phyloP scores from a whole-genome alignment of 2,329 filamentous ascomycete species.

The Laburnicola sp. region DNA sequence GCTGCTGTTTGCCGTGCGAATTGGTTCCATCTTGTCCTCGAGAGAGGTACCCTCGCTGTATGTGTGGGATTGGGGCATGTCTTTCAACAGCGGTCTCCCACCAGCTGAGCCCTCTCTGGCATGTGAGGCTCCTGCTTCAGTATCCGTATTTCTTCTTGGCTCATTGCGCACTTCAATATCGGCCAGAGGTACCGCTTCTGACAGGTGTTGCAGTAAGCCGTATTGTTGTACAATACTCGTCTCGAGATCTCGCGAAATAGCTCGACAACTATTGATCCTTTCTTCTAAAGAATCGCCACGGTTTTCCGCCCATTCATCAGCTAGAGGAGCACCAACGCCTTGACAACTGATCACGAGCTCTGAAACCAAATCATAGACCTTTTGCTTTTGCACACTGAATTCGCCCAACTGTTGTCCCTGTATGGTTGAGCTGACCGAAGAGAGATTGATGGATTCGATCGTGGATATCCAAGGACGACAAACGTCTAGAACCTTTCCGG shows the following conservation, averaged over 20 bases:
- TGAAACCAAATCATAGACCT: conserved; percentile 88
- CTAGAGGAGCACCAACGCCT: conserved; percentile 84
- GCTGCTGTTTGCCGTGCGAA: conserved; percentile 46
- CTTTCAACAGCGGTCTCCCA: conserved; percentile 56
- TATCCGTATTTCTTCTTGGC: conserved; percentile 48
- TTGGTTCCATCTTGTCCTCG: conserved; percentile 40
- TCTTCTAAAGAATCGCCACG: conserved; percentile 87
- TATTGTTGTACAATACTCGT: conserved; percentile 84
- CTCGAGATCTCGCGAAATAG: conserved; percentile 78
- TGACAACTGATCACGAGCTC: conserved; percentile 88
- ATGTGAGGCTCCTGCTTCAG: conserved; percentile 37
- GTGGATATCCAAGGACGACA: conserved; percentile 89
- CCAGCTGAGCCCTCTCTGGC: conserved; percentile 34
- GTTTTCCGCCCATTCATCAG: conserved; percentile 95
- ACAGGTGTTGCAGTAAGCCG: conserved; percentile 83
- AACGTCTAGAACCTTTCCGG: conserved; percentile 78
- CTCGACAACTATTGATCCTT: conserved; percentile 76
- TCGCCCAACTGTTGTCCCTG: conserved; percentile 85
- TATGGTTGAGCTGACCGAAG: conserved; percentile 73
- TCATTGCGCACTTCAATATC: conserved; percentile 35
- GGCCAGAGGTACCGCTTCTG: conserved; percentile 69
- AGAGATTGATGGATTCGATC: conserved; percentile 89
- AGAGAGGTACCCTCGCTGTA: conserved; percentile 60
- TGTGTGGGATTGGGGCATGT: conserved; percentile 62
- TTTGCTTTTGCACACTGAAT: conserved; percentile 89